phyloP scores from a whole-genome alignment of 208 protist genomes.

The Trypanosoma theileri region DNA sequence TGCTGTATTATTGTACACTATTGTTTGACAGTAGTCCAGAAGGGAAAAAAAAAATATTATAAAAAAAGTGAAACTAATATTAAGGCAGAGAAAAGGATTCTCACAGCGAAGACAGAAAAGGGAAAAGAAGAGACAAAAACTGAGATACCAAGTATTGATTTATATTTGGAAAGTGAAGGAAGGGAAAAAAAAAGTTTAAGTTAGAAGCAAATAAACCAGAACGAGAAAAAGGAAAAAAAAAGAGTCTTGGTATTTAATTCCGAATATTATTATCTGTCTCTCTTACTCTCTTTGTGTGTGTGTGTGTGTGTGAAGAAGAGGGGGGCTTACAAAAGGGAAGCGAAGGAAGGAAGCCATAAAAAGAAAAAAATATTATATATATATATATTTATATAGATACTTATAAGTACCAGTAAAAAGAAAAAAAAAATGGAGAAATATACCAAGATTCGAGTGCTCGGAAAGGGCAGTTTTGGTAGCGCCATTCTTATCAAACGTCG shows the following conservation, averaged over 20 bases:
- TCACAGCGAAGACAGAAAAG: not conserved
- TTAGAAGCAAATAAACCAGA: too few relatives aligned
- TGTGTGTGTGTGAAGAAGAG: too few relatives aligned
- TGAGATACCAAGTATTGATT: too few relatives aligned
- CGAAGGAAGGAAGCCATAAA: not conserved
- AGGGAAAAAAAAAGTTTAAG: too few relatives aligned
- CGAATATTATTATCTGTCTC: too few relatives aligned
- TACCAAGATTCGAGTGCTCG: conserved; percentile 82
- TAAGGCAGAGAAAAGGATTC: not conserved
- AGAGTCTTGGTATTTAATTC: too few relatives aligned
- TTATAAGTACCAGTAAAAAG: not conserved
- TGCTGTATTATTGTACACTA: not conserved
- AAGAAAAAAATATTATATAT: not conserved
- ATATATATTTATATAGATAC: conserved; percentile 1
- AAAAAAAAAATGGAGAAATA: conserved; percentile 87
- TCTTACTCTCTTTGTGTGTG: too few relatives aligned
- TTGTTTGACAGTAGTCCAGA: not conserved
- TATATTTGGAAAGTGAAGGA: too few relatives aligned
- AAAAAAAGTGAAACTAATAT: not conserved
- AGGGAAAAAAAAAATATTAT: conserved; percentile 9
- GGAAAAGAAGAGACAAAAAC: too few relatives aligned
- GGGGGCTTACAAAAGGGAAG: too few relatives aligned
- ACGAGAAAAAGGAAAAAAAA: too few relatives aligned
- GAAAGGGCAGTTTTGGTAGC: conserved; percentile 92
- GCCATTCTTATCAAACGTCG: conserved; percentile 91